A percentile compares a stretch with the other conserved stretches of the same genome.
phyloP scores from a whole-genome alignment of 768 basidiomycete genomes.

The Auriscalpium microsporum region DNA sequence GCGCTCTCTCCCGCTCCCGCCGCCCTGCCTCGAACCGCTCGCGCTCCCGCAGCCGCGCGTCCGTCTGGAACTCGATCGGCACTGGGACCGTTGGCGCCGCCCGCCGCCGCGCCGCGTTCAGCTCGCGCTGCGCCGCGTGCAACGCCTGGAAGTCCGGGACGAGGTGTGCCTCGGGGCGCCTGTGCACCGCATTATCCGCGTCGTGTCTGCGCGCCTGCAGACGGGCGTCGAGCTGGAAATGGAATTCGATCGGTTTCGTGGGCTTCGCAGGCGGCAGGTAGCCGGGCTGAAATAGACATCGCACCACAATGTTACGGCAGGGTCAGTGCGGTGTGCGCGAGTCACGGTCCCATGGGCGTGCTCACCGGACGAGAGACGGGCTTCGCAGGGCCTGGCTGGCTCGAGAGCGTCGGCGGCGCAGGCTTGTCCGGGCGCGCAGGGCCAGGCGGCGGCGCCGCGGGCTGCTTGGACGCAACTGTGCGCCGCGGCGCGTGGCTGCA shows the following conservation, averaged over 20 bases:
- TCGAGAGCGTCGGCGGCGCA: neutral
- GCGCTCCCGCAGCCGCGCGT: constrained; percentile 50
- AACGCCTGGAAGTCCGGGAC: constrained; percentile 49
- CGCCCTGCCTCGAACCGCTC: constrained; percentile 54
- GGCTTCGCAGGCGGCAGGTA: constrained; percentile 16
- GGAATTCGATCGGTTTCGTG: constrained; percentile 39
- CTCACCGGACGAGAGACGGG: neutral
- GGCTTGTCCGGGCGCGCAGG: constrained; percentile 13
- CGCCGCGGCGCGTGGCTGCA: constrained; percentile 4
- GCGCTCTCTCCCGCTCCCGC: constrained; percentile 47
- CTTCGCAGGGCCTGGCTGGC: neutral
- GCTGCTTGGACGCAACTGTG: constrained; percentile 3
- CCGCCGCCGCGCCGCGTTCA: constrained; percentile 35
- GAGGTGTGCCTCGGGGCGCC: constrained; percentile 16
- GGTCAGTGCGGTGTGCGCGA: neutral
- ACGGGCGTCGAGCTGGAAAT: constrained; percentile 42
- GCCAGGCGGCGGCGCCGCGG: constrained; percentile 14
- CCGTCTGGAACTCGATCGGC: constrained; percentile 43
- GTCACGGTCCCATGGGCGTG: neutral
- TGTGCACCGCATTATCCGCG: constrained; percentile 7
- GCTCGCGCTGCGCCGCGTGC: constrained; percentile 38
- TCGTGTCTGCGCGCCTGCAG: constrained; percentile 38
- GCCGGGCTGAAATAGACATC: neutral
- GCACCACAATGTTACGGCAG: neutral
- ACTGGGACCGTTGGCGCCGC: constrained; percentile 40